A percentile compares a stretch with the other conserved stretches of the same genome.
These are phyloP conservation scores for Metschnikowia anglica DNA, from an alignment of 805 yeast genomes.

Conservation along the genomic window DNA sequence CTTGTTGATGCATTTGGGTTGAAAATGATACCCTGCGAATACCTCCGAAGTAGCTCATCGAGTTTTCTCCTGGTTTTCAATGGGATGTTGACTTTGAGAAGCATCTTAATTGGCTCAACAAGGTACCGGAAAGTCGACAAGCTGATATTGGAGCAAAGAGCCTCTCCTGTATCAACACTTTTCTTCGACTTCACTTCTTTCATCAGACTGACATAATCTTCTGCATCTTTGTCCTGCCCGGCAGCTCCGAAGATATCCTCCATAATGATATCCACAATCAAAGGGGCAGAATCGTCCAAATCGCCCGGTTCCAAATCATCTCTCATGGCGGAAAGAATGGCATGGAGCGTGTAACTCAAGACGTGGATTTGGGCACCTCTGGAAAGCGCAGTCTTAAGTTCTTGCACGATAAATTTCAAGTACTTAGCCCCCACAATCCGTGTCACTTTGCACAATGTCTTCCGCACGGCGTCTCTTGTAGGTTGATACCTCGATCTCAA, in stretches of 20 bases:
- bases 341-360: slow-evolving; percentile 82
- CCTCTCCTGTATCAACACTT: slow-evolving; percentile 83
- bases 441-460: slow-evolving; percentile 65
- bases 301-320: slow-evolving; percentile 61
- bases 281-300: slow-evolving; percentile 60
- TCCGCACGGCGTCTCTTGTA: slow-evolving; percentile 81
- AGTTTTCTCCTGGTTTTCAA: slow-evolving; percentile 69
- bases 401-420: slow-evolving; percentile 71
- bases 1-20: slow-evolving; percentile 58
- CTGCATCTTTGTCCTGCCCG: slow-evolving; percentile 93
- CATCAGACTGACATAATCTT: slow-evolving; percentile 80
- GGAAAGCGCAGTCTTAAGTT: slow-evolving; percentile 72
- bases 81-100: slow-evolving; percentile 61
- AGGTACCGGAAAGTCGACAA: slow-evolving; percentile 56
- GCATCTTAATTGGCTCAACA: slow-evolving; percentile 64
- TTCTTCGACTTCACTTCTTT: slow-evolving; percentile 88
- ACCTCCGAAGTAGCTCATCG: slow-evolving; percentile 74
- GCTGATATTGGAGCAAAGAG: slow-evolving; percentile 63
- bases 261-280: slow-evolving; percentile 75
- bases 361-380: slow-evolving; percentile 95
- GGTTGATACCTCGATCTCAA: slow-evolving; percentile 83
- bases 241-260: slow-evolving; percentile 90
- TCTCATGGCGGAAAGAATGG: slow-evolving; percentile 56
- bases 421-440: slow-evolving; percentile 68
- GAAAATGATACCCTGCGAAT: slow-evolving; percentile 73